A percentile compares a stretch with the other conserved stretches of the same genome.
Conservation (phyloP, 306 rosid species). For the Sicyos baderoa region DNA sequence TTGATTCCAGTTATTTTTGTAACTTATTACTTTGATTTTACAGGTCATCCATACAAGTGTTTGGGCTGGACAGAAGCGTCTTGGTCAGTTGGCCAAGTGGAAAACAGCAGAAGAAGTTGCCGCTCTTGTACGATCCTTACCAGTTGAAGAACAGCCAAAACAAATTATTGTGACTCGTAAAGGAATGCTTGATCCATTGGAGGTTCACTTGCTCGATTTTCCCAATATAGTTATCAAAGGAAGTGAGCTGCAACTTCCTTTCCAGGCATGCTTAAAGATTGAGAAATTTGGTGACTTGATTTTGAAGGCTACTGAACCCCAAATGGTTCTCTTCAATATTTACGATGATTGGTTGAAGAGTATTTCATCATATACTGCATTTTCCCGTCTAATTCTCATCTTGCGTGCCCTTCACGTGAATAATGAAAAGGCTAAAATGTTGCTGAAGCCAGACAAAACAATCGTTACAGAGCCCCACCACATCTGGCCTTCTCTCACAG, state of each 20-base stretch:
- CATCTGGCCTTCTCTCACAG: slow-evolving; percentile 95
- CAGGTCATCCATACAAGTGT: slow-evolving; percentile 98
- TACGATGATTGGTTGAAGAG: slow-evolving; percentile 99
- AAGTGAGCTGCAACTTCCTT: slow-evolving; percentile 98
- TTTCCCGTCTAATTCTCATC: slow-evolving; percentile 88
- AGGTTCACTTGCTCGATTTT: slow-evolving; percentile 88
- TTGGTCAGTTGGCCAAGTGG: slow-evolving; percentile 99
- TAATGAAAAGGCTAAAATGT: slow-evolving; percentile 97
- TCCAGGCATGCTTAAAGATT: slow-evolving; percentile 96
- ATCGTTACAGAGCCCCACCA: slow-evolving; percentile 93
- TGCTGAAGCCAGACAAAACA: slow-evolving; percentile 91
- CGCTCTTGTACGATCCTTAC: slow-evolving; percentile 93
- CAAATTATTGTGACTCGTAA: slow-evolving; percentile 97
- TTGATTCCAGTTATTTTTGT: slow-evolving; percentile 3
- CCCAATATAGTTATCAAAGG: slow-evolving; percentile 98
- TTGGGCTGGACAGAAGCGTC: slow-evolving; percentile 99
- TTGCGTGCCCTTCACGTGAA: slow-evolving; percentile 94
- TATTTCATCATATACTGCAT: slow-evolving; percentile 94
- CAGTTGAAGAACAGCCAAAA: slow-evolving; percentile 97
- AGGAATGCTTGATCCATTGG: slow-evolving; percentile 98
- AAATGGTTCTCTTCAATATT: slow-evolving; percentile 96
- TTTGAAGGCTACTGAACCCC: slow-evolving; percentile 98
- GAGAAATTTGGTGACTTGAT: slow-evolving; percentile 98
- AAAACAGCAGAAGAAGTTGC: slow-evolving; percentile 99
- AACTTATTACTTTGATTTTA: slow-evolving; percentile 20